Conservation (phyloP, 176 grass and related monocot species). For the Oryza punctata region DNA sequence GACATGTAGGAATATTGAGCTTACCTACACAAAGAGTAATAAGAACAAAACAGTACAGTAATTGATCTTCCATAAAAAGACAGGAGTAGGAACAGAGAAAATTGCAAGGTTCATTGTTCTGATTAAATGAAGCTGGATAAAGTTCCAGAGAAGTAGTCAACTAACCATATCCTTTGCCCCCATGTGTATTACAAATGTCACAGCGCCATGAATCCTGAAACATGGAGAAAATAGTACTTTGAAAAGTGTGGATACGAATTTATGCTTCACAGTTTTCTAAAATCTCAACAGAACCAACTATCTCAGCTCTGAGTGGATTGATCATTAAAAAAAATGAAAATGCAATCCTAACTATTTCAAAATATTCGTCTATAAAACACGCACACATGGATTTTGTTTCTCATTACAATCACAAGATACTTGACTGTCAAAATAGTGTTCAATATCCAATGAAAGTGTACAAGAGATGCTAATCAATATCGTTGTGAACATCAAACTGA, state of each 20-base stretch:
- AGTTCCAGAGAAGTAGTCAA: slow-evolving; percentile 17
- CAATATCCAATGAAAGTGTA: slow-evolving; percentile 1
- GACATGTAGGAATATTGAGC: slow-evolving; percentile 12
- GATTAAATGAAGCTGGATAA: background rate
- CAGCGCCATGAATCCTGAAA: slow-evolving; percentile 89
- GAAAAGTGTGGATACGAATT: background rate
- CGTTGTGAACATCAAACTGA: slow-evolving; percentile 16
- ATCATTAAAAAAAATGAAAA: background rate
- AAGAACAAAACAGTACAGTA: background rate
- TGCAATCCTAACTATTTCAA: background rate
- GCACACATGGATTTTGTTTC: slow-evolving; percentile 11
- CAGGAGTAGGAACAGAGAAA: slow-evolving; percentile 14
- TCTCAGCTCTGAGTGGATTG: background rate
- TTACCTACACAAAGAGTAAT: slow-evolving; percentile 17
- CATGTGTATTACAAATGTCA: slow-evolving; percentile 74
- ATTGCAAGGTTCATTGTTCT: background rate
- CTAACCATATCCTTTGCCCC: slow-evolving; percentile 97
- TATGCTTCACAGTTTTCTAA: background rate
- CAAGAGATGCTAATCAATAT: slow-evolving; percentile 6
- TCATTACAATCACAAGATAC: background rate
- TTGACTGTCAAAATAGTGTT: background rate
- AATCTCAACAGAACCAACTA: slow-evolving; percentile 4
- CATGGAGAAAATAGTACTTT: slow-evolving; percentile 35
- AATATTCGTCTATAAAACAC: background rate
- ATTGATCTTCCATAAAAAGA: slow-evolving; percentile 1